Evolutionary conservation across 768 basidiomycete genomes (phyloP).

Genomic region (Pisolithus sp.): DNA sequence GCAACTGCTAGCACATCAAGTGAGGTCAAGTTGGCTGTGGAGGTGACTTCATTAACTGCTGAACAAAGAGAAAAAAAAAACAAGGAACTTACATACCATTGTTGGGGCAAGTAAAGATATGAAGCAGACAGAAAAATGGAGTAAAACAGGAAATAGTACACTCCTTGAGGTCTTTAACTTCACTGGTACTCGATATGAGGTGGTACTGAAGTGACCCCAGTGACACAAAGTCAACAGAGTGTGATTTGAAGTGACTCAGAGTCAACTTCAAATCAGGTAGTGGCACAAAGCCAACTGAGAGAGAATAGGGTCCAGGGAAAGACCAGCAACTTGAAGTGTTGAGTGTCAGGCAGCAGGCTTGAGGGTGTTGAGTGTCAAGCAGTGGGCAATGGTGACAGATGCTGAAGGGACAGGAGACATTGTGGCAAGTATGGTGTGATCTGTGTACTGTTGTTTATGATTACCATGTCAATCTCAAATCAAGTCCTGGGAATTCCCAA

Average conservation of each 20-base stretch:
- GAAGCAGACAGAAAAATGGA: background rate
- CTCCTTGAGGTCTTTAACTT: background rate
- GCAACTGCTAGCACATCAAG: background rate
- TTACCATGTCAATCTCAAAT: background rate
- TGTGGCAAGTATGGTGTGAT: background rate
- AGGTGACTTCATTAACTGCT: background rate
- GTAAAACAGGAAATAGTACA: background rate
- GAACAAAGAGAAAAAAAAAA: background rate
- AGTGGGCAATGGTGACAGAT: background rate
- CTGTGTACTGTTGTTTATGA: background rate
- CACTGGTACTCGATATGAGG: background rate
- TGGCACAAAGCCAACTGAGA: background rate
- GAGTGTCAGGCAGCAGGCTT: background rate
- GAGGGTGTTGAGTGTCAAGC: too few species aligned
- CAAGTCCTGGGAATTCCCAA: background rate
- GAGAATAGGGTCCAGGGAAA: background rate
- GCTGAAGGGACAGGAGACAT: background rate
- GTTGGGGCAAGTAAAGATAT: background rate
- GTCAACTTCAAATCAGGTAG: background rate
- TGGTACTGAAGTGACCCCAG: background rate
- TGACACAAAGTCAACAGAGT: background rate
- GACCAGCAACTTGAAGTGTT: background rate
- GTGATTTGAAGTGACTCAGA: background rate
- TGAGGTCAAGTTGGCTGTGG: background rate
- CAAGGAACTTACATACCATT: background rate